Conservation (phyloP, 768 basidiomycete genomes). For the Phylloporus sp. region DNA sequence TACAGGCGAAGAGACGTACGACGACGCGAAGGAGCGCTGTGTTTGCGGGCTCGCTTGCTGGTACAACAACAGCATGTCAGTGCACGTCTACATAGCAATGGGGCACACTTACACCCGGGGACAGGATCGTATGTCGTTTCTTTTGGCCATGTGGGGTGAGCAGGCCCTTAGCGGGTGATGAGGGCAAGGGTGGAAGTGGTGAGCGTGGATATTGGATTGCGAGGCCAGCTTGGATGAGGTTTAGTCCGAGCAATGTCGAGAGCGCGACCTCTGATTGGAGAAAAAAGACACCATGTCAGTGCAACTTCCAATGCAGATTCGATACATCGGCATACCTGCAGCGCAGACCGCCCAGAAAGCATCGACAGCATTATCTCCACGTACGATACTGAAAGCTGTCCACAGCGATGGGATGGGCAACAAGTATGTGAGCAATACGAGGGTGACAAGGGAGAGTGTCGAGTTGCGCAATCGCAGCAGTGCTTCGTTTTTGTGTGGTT, state of each 20-base stretch:
- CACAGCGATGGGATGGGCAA: slow-evolving; percentile 37
- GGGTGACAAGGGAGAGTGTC: slow-evolving; percentile 28
- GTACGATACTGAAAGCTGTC: slow-evolving; percentile 33
- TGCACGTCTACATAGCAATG: background rate
- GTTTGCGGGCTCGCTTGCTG: slow-evolving; percentile 24
- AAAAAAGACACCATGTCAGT: background rate
- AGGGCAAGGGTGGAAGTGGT: slow-evolving; percentile 26
- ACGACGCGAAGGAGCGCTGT: slow-evolving; percentile 28
- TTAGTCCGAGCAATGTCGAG: slow-evolving; percentile 30
- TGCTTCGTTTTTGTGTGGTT: slow-evolving; percentile 37
- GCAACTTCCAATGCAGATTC: background rate
- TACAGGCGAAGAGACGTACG: slow-evolving; percentile 27
- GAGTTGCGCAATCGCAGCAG: slow-evolving; percentile 38
- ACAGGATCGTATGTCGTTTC: slow-evolving; percentile 25
- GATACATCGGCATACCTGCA: slow-evolving; percentile 24
- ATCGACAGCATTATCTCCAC: slow-evolving; percentile 6
- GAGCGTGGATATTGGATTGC: slow-evolving; percentile 36
- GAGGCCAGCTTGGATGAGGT: slow-evolving; percentile 33
- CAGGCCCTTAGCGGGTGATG: slow-evolving; percentile 19
- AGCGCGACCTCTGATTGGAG: slow-evolving; percentile 27
- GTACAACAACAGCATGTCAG: background rate
- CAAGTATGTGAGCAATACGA: slow-evolving; percentile 35
- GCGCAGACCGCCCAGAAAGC: slow-evolving; percentile 25
- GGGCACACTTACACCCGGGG: slow-evolving; percentile 17
- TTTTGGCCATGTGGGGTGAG: slow-evolving; percentile 25